Evolutionary conservation across 192 early-diverging fungal genomes (phyloP).

Genomic region (Pilaira anomala): DNA sequence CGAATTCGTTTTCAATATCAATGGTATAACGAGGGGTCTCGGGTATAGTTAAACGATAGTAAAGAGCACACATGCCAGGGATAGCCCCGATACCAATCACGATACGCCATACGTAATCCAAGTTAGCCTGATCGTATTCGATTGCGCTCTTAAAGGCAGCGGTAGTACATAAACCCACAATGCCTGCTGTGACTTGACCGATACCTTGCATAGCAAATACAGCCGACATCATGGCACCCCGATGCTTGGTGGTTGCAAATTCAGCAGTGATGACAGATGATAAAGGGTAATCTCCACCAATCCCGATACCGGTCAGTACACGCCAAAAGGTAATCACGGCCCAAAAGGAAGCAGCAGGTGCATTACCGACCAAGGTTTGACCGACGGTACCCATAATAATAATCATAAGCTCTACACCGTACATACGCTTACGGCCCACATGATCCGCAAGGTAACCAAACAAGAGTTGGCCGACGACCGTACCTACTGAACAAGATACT

Average conservation of each 20-base stretch:
- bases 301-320: slow-evolving; percentile 86
- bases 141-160: slow-evolving; percentile 70
- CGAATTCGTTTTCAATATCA: slow-evolving; percentile 68
- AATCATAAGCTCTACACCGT: slow-evolving; percentile 88
- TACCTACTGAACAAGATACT: slow-evolving; percentile 84
- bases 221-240: slow-evolving; percentile 85
- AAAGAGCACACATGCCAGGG: slow-evolving; percentile 80
- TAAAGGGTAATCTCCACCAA: slow-evolving; percentile 96
- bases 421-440: slow-evolving; percentile 87
- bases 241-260: slow-evolving; percentile 78
- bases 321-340: slow-evolving; percentile 84
- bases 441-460: slow-evolving; percentile 84
- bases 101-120: slow-evolving; percentile 95
- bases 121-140: slow-evolving; percentile 48
- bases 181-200: slow-evolving; percentile 76
- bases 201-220: slow-evolving; percentile 96
- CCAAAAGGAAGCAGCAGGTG: slow-evolving; percentile 61
- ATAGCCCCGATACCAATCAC: slow-evolving; percentile 81
- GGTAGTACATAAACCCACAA: slow-evolving; percentile 70
- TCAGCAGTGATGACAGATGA: slow-evolving; percentile 94
- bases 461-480: slow-evolving; percentile 86
- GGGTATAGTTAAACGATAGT: slow-evolving; percentile 89
- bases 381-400: slow-evolving; percentile 86
- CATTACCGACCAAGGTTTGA: slow-evolving; percentile 71
- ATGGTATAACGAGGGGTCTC: slow-evolving; percentile 90